Evolutionary conservation across 345 rosid genomes (phyloP), one percentile per base, ranked within the genome.

Genomic region (Cardamine resedifolia): DNA sequence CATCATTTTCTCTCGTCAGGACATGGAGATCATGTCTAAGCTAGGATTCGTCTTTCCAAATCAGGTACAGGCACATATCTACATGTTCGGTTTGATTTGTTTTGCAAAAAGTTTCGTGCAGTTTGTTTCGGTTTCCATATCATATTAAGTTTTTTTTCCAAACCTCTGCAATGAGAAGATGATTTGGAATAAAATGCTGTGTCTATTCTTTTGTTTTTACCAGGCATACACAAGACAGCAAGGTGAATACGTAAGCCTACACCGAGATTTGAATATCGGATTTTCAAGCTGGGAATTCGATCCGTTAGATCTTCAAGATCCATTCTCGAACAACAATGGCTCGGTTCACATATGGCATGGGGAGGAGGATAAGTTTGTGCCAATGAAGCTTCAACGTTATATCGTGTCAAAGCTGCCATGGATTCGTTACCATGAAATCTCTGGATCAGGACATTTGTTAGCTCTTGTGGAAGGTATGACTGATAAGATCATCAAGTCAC

Each of bases 211-310:
- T 6, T 10, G 43, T n/a, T 27, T 26, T 18, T 75, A 19, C n/a
- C 81, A 81, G 89, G 50, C 57, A 16, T 34, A 60, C 34, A 66
- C 57, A 11, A 56, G 45, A 62, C 88, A 84, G 58, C 96, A 88
- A 77, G 96, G 98, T n/a, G 86, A 19, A 10, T 66, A 48, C 0
- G 95, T 87, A 76, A 85, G 96, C 14, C 24, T 87, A 7, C 81
- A 83, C 58, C 80, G 83, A 3, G 96, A 92, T 76, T 50, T 90
- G 82, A 88, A 55, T 45, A 59, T 88, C 2, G 87, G 81, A 43
- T 92, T 88, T 59, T 92, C 95, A 57, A 79, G 57, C 21, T 92
- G 96, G 98, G 98, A 88, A 55, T 90, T 88, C 11, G 85, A 81
- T 69, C 96, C 96, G 0, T 77, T 84, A 78, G 90, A 82, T 16